Percentiles rank a stretch among this genome's conserved stretches.
Evolutionary conservation across 345 rosid genomes (phyloP).

Genomic region (Aquilaria malaccensis): DNA sequence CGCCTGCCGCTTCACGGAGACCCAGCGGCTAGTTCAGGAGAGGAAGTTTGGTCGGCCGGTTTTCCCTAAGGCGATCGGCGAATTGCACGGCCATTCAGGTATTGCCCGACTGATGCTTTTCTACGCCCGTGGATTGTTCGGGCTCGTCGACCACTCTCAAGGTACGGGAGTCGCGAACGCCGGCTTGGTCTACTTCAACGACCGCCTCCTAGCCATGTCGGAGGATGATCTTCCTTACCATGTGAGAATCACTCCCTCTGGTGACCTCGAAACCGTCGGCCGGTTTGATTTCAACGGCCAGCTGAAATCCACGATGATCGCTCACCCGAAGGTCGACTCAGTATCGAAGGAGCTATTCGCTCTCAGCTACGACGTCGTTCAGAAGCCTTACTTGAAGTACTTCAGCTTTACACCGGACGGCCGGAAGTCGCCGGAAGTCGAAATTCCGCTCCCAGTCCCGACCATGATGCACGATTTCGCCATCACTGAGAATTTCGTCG

Average conservation of each 20-base stretch:
- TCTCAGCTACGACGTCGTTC: slow-evolving; percentile 73
- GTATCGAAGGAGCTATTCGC: slow-evolving; percentile 63
- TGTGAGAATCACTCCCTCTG: slow-evolving; percentile 43
- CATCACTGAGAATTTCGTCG: slow-evolving; percentile 72
- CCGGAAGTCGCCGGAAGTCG: slow-evolving; percentile 67
- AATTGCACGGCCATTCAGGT: slow-evolving; percentile 81
- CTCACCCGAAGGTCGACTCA: slow-evolving; percentile 89
- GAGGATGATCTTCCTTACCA: slow-evolving; percentile 94
- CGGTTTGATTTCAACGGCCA: slow-evolving; percentile 63
- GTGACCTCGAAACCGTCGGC: slow-evolving; percentile 72
- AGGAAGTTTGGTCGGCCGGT: slow-evolving; percentile 46
- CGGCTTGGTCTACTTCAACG: slow-evolving; percentile 69
- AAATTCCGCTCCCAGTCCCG: slow-evolving; percentile 57
- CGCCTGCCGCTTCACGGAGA: slow-evolving; percentile 85
- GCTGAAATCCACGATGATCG: slow-evolving; percentile 71
- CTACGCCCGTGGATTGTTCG: slow-evolving; percentile 61
- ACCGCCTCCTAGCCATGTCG: slow-evolving; percentile 78
- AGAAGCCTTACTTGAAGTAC: slow-evolving; percentile 76
- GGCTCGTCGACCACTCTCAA: slow-evolving; percentile 52
- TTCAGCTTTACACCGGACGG: slow-evolving; percentile 63
- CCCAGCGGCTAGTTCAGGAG: slow-evolving; percentile 52
- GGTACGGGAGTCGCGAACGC: slow-evolving; percentile 94
- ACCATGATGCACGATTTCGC: slow-evolving; percentile 98
- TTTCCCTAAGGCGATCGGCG: slow-evolving; percentile 91
- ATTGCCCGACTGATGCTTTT: slow-evolving; percentile 63